Conservation (phyloP, 352 stramenopile species). For the Blastocystis sp. region DNA sequence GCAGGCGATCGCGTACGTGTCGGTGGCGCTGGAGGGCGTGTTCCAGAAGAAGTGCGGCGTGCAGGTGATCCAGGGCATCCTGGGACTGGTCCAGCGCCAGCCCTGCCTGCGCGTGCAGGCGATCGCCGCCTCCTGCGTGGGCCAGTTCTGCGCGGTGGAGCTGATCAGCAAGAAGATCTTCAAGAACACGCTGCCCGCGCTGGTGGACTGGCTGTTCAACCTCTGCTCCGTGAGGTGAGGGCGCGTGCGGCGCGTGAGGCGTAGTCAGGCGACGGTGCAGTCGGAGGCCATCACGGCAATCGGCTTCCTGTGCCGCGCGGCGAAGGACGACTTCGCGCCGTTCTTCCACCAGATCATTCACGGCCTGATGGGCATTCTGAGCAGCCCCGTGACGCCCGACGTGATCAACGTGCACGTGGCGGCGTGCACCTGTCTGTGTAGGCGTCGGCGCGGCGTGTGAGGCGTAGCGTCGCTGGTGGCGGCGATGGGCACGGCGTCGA, state of each 20-base stretch:
- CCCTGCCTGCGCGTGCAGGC: constrained; percentile 52
- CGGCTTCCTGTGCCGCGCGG: constrained; percentile 12
- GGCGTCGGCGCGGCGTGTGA: background rate
- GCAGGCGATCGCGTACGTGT: constrained; percentile 44
- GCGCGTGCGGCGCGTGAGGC: background rate
- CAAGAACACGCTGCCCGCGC: constrained; percentile 3
- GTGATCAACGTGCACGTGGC: constrained; percentile 52
- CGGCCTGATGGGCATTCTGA: constrained; percentile 23
- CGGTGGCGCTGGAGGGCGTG: constrained; percentile 3
- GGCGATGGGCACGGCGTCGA: background rate
- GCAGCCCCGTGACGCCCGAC: background rate
- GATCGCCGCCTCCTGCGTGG: constrained; percentile 28
- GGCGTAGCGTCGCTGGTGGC: constrained; percentile 19
- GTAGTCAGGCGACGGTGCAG: constrained; percentile 16
- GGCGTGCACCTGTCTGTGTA: constrained; percentile 42
- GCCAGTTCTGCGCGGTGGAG: constrained; percentile 36
- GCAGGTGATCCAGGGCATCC: constrained; percentile 36
- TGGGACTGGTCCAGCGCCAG: constrained; percentile 22
- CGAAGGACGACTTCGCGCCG: constrained; percentile 55
- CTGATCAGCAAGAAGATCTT: constrained; percentile 64
- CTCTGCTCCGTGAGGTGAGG: constrained; percentile 4
- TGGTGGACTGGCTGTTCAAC: constrained; percentile 17
- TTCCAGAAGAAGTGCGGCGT: constrained; percentile 57
- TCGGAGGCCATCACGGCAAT: constrained; percentile 38
- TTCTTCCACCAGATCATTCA: constrained; percentile 44